Conservation (phyloP, 805 yeast genomes). For the Hanseniaspora singularis region DNA sequence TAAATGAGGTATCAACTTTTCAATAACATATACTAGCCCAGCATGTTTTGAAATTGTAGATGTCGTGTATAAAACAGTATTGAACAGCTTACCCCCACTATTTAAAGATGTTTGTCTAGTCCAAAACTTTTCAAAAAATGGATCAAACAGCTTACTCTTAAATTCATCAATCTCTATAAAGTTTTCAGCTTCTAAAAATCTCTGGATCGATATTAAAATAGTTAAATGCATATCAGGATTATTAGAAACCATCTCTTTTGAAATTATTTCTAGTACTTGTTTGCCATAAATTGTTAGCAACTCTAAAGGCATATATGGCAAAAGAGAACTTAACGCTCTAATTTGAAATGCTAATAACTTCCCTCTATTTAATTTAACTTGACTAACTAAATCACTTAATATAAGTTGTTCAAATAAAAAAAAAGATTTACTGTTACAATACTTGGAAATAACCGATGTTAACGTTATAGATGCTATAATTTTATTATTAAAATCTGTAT, state of each 20-base stretch:
- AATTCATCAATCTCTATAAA: constrained; percentile 40
- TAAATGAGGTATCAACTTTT: constrained; percentile 42
- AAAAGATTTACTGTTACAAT: not conserved
- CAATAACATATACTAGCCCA: constrained; percentile 52
- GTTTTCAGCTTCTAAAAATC: constrained; percentile 50
- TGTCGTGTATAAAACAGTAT: constrained; percentile 62
- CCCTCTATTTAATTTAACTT: constrained; percentile 67
- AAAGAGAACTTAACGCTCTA: constrained; percentile 62
- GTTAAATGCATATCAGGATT: constrained; percentile 80
- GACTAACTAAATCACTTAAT: constrained; percentile 70
- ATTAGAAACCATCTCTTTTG: constrained; percentile 65
- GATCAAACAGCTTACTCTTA: constrained; percentile 35
- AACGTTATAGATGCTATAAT: constrained; percentile 34
- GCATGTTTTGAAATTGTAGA: constrained; percentile 52
- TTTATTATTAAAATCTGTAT: constrained; percentile 57
- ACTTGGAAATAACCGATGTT: not conserved
- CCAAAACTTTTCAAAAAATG: constrained; percentile 62
- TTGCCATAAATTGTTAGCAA: constrained; percentile 65
- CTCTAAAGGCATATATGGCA: constrained; percentile 80
- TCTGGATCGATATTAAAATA: constrained; percentile 54
- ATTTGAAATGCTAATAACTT: constrained; percentile 62
- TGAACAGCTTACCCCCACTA: constrained; percentile 40
- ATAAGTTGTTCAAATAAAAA: constrained; percentile 47
- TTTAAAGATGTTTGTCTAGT: constrained; percentile 58
- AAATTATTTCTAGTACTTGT: constrained; percentile 55